Evolutionary conservation across 495 filamentous ascomycete species (phyloP).

Genomic region (Penicillium nucicola): DNA sequence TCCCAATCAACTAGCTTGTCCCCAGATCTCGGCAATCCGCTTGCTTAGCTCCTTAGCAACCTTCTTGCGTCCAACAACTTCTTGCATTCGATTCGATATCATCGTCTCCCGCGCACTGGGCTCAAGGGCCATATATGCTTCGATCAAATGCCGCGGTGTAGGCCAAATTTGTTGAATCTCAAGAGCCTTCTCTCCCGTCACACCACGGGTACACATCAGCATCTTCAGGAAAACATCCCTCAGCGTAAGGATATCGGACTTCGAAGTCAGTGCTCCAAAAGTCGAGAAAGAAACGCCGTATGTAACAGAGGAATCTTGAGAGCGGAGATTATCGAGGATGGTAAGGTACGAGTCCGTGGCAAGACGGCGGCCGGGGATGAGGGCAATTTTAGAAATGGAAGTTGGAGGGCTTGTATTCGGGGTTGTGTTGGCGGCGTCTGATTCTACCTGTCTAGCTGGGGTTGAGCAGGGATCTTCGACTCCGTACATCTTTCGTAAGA

Average conservation of each 20-base stretch:
- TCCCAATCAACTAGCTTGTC: constrained; percentile 24
- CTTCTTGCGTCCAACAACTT: constrained; percentile 65
- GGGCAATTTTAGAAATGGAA: constrained; percentile 13
- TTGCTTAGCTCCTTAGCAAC: constrained; percentile 59
- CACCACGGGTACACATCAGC: constrained; percentile 77
- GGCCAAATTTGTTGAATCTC: constrained; percentile 75
- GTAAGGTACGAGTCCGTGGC: constrained; percentile 66
- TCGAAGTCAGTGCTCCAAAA: constrained; percentile 68
- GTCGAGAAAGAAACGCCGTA: constrained; percentile 70
- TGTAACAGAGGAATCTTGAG: constrained; percentile 42
- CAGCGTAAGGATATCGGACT: constrained; percentile 69
- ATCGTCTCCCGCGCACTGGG: constrained; percentile 47
- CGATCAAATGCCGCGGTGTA: constrained; percentile 67
- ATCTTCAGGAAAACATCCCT: constrained; percentile 80
- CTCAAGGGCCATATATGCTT: constrained; percentile 58
- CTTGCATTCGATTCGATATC: constrained; percentile 49
- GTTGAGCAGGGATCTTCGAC: constrained; percentile 25
- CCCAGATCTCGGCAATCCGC: constrained; percentile 76
- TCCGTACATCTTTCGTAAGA: constrained; percentile 66
- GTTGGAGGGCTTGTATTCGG: neutral
- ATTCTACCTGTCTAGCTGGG: neutral
- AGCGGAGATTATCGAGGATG: constrained; percentile 54
- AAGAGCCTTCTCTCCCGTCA: constrained; percentile 78
- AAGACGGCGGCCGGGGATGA: constrained; percentile 65
- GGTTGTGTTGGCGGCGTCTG: constrained; percentile 5